Percentiles rank a stretch among this genome's conserved stretches.
phyloP scores from a whole-genome alignment of 169 alveolate species.

The Plasmodium malariae region DNA sequence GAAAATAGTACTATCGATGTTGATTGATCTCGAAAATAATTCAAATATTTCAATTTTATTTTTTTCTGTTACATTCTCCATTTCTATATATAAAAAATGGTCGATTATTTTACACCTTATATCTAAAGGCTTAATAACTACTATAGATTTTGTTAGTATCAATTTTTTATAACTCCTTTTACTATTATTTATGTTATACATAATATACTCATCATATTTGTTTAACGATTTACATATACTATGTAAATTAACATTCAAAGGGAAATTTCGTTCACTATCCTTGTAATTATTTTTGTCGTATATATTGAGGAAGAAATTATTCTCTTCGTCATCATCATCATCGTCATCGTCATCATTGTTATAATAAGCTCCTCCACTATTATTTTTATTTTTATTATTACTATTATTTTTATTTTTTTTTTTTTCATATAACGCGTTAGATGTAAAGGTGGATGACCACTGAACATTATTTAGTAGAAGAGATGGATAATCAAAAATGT shows the following conservation, averaged over 20 bases:
- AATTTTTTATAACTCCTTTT: slow-evolving; percentile 15
- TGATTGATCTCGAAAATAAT: slow-evolving; percentile 46
- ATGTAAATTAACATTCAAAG: slow-evolving; percentile 21
- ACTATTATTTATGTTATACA: slow-evolving; percentile 8
- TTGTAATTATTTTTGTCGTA: slow-evolving; percentile 10
- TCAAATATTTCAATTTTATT: slow-evolving; percentile 22
- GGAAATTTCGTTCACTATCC: slow-evolving; percentile 29
- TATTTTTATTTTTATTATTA: background rate
- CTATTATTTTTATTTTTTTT: background rate
- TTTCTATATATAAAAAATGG: slow-evolving; percentile 25
- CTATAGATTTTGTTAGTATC: slow-evolving; percentile 20
- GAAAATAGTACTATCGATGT: slow-evolving; percentile 25
- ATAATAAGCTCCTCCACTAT: background rate
- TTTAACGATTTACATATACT: slow-evolving; percentile 32
- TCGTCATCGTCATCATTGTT: slow-evolving; percentile 24
- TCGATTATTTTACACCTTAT: slow-evolving; percentile 37
- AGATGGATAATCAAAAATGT: slow-evolving; percentile 37
- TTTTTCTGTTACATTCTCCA: slow-evolving; percentile 39
- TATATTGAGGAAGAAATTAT: slow-evolving; percentile 9
- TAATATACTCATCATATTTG: slow-evolving; percentile 41
- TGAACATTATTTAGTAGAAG: slow-evolving; percentile 27
- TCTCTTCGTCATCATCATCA: slow-evolving; percentile 6
- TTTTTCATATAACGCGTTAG: slow-evolving; percentile 15
- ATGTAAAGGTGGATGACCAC: slow-evolving; percentile 63
- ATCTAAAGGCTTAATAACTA: slow-evolving; percentile 37